Evolutionary conservation across 495 filamentous ascomycete species (phyloP), one percentile per base, ranked within the genome.

Genomic region (Poronia punctata): DNA sequence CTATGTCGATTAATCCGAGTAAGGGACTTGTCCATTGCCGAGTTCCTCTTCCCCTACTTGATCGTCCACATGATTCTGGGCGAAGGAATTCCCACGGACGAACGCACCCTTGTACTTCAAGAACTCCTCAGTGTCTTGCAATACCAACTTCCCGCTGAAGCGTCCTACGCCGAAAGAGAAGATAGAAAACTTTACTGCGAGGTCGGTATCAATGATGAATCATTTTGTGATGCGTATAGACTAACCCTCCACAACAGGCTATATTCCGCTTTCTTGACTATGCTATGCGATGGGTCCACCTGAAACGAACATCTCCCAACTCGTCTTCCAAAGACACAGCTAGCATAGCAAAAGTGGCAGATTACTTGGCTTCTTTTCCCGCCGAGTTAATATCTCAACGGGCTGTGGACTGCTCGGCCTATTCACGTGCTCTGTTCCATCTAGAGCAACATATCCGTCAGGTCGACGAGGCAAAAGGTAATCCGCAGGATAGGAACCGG

Each of bases 201-300:
- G 68, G 88, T 88, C 68, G 64, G 71, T 62, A 7, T 9, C 4
- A 27, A 27, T 23, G 9, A 21, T 16, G n/a, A 27, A 27, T 27
- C 7, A 7, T 27, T 27, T 7, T n/a, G 24, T 27, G n/a, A n/a
- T n/a, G n/a, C n/a, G n/a, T n/a, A n/a, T n/a, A 27, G 7, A n/a
- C 7, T 27, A n/a, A 30, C 35, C 46, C 6, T 48, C n/a, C 11
- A 10, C 21, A 7, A 25, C 50, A 95, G 86, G 85, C 83, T 38
- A 80, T 95, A 7, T 98, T 98, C 61, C 79, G 80, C 40, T 78
- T 93, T 10, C 72, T 97, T 17, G 93, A 98, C 55, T 95, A 98
- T 59, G 72, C 88, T 43, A 86, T 87, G 41, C 74, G 79, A 32
- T 98, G 93, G 92, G 60, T 92, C 11, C 87, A 94, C 52, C 74